A percentile compares a stretch with the other conserved stretches of the same genome.
phyloP scores from a whole-genome alignment of 768 basidiomycete genomes.

The Mycena floridula region DNA sequence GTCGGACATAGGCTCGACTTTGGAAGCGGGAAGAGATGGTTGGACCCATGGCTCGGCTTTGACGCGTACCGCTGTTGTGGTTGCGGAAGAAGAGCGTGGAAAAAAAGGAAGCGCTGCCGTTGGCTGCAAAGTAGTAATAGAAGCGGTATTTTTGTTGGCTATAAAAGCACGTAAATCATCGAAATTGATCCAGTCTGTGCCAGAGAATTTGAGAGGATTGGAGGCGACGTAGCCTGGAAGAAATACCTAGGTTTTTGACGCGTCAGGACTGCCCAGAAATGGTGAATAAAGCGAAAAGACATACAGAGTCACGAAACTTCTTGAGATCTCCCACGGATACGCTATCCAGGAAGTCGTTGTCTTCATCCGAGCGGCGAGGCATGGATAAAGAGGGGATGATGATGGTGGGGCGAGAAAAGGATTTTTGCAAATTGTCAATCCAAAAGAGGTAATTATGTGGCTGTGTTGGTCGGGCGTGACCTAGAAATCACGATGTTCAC shows the following conservation, averaged over 20 bases:
- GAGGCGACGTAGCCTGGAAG: background rate
- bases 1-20: background rate
- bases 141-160: background rate
- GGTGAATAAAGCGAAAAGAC: background rate
- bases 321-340: background rate
- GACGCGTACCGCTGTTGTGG: no score
- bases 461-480: no score
- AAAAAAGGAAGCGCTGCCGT: background rate
- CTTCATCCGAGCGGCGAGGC: slow-evolving; percentile 1
- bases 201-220: background rate
- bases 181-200: slow-evolving; percentile 4
- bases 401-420: background rate
- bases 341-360: slow-evolving; percentile 2
- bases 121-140: no score
- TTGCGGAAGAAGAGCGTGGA: background rate
- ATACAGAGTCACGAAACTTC: slow-evolving; percentile 5
- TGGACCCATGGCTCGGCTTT: no score
- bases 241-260: slow-evolving; percentile 2
- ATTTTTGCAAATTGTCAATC: no score
- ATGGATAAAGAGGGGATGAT: background rate
- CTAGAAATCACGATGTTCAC: no score
- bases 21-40: background rate
- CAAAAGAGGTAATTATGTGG: no score
- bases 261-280: background rate
- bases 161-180: slow-evolving; percentile 1